Base-by-base conservation (phyloP, 23 red algal species). In the Pyropia yezoensis region DNA sequence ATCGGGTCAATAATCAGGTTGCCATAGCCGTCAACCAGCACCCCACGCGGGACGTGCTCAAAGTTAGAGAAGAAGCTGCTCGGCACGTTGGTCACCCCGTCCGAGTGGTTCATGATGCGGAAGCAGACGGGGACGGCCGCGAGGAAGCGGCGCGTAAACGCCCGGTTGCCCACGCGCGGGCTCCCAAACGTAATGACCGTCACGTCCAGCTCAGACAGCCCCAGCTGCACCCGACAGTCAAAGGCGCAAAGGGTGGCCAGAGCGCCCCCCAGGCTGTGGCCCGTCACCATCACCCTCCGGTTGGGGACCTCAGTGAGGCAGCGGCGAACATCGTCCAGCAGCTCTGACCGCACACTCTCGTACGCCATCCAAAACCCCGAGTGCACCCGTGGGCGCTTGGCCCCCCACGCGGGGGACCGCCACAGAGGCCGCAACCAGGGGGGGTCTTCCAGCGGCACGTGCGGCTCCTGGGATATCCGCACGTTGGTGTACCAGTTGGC, bases 181-280 rank as follows among this genome's bases (percentile, higher is more conserved):
- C 55, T 58, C 20, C 55, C 55, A 58, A 22, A 58, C 20, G 55
- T 58, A 13, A 22, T 22, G 19, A 58, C 18, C 24, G 55, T 22
- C 20, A 58, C 24, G 55, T 25, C 20, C 18, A 22, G 18, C 13
- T 58, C 24, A 2, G 55, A 16, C 55, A 58, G 8, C 6, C 24
- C 55, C 13, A 58, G 24, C 18, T 58, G 55, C 20, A 58, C 20
- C 0, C 20, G 24, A 15, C 54, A 30, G 27, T 73, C 69, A 22
- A 73, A 57, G 3, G 69, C 69, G 12, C 45, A 49, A 3, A 73
- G 51, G 20, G 50, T 73, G 27, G 69, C 69, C 4, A 73, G 54
- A 1, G 69, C 69, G 26, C 51, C 69, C 24, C 69, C 69, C 18
- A 73, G 69, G 19, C 49, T 57, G 29, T 73, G 69, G 53, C 69